A percentile compares a stretch with the other conserved stretches of the same genome.
These are phyloP conservation scores for Taiwanofungus camphoratus DNA, from an alignment of 1,284 basidiomycete species.

Conservation along the genomic window DNA sequence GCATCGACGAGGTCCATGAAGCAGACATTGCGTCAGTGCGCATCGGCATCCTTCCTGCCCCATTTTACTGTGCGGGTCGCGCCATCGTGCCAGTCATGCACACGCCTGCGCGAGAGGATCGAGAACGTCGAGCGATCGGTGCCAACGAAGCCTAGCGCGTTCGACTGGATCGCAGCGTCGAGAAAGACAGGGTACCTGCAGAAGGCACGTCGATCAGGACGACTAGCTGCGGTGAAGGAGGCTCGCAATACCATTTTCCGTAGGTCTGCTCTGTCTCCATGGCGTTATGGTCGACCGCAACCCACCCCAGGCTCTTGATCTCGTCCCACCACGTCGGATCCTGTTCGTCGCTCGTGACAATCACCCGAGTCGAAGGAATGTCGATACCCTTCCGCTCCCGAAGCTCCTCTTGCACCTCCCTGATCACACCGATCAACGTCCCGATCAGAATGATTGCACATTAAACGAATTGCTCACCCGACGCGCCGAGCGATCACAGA, in stretches of 20 bases:
- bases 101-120: slow-evolving; percentile 52
- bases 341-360: slow-evolving; percentile 70
- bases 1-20: no score
- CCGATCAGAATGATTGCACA: no score
- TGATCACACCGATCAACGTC: slow-evolving; percentile 6
- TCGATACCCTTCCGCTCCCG: slow-evolving; percentile 41
- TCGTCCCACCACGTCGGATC: slow-evolving; percentile 62
- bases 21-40: slow-evolving; percentile 24
- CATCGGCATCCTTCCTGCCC: slow-evolving; percentile 40
- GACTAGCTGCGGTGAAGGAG: background rate
- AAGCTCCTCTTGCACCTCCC: slow-evolving; percentile 56
- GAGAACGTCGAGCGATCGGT: slow-evolving; percentile 68
- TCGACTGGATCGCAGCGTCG: slow-evolving; percentile 65
- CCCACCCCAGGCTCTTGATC: slow-evolving; percentile 56
- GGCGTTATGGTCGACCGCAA: slow-evolving; percentile 47
- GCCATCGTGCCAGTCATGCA: slow-evolving; percentile 59
- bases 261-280: slow-evolving; percentile 43
- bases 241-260: slow-evolving; percentile 49
- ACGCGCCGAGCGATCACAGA: slow-evolving; percentile 53
- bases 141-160: slow-evolving; percentile 62
- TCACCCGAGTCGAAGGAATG: slow-evolving; percentile 44
- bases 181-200: slow-evolving; percentile 61
- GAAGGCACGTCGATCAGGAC: slow-evolving; percentile 1
- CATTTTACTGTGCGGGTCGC: slow-evolving; percentile 46
- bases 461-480: slow-evolving; percentile 17